Base-by-base conservation (phyloP, 169 alveolate genomes). In the Babesia bigemina region DNA sequence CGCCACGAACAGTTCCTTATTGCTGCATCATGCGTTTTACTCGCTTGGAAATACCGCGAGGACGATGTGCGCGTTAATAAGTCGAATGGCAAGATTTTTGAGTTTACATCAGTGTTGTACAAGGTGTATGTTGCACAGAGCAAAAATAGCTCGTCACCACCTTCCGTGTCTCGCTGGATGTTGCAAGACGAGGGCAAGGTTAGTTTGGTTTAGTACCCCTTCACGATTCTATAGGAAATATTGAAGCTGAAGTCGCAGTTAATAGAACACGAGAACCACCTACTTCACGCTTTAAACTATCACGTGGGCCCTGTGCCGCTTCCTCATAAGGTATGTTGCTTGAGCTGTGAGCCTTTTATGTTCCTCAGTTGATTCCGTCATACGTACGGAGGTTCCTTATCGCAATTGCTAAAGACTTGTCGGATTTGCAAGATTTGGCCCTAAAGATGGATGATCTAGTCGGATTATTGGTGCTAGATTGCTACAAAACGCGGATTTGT, bases 1-100 rank as follows among this genome's bases (percentile, higher is more conserved):
- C 47, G 83, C 49, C 79, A 70, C 55, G 87, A 79, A 11, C 84
- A 79, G 70, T 79, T 67, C 17, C 26, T 79, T 12, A 73, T 74
- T 21, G 84, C 85, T 24, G 84, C 85, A 13, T 58, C 88, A 14
- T 81, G 88, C 52, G 79, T 81, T 1, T 50, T 81, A 53, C 79
- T 81, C 28, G 85, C 88, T n/a, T 81, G 88, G 88, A 81, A 81
- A 53, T 81, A 81, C 52, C 70, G 77, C 24, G 88, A 81, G 52
- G 88, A 81, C 42, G 88, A 73, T 21, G 36, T 56, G 10, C 72
- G 88, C 36, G 62, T 42, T 13, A 0, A 70, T 11, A 81, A 70
- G 50, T 63, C 85, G 17, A 49, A 66, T 19, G 58, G 69, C 22
- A 81, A 81, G 73, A 55, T 81, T 3, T 74, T 59, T 53, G 88